Percentiles rank a stretch among this genome's conserved stretches.
Evolutionary conservation across 208 protist genomes (phyloP).

Genomic region (Crithidia expoeki): DNA sequence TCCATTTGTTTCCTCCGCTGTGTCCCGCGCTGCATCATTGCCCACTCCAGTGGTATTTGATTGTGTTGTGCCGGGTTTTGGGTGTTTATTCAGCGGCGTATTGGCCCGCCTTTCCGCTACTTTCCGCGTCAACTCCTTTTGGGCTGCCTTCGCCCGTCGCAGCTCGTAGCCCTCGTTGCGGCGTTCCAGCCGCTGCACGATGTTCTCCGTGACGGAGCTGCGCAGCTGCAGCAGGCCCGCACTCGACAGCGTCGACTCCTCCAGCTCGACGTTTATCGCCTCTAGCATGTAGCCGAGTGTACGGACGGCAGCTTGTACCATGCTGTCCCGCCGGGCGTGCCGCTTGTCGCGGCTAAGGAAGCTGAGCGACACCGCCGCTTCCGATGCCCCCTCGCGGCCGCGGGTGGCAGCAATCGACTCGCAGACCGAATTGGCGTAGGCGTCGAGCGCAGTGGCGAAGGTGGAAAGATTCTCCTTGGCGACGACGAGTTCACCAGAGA

Average conservation of each 20-base stretch:
- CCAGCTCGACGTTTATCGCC: conserved; percentile 78
- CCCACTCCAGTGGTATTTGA: background rate
- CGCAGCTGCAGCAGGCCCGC: conserved; percentile 33
- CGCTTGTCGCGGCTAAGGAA: conserved; percentile 34
- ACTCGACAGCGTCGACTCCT: conserved; percentile 41
- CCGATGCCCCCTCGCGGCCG: conserved; percentile 18
- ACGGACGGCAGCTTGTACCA: conserved; percentile 62
- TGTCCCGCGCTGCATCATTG: background rate
- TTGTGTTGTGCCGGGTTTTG: background rate
- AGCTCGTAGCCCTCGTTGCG: conserved; percentile 63
- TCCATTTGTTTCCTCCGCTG: background rate
- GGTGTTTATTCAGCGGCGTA: background rate
- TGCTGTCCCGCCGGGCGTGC: conserved; percentile 51
- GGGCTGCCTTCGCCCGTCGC: conserved; percentile 23
- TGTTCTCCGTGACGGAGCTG: conserved; percentile 51
- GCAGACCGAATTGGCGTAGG: conserved; percentile 35
- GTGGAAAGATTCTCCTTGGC: conserved; percentile 11
- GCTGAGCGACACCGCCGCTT: conserved; percentile 9
- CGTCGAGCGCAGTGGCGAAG: conserved; percentile 32
- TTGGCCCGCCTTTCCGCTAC: conserved; percentile 12
- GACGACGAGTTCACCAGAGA: conserved; percentile 28
- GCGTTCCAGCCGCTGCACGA: conserved; percentile 67
- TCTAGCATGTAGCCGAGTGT: conserved; percentile 73
- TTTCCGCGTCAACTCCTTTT: conserved; percentile 34
- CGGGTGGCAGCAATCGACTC: conserved; percentile 30